Base-by-base conservation (phyloP, 305 asterid species). In the Fraxinus latifolia region DNA sequence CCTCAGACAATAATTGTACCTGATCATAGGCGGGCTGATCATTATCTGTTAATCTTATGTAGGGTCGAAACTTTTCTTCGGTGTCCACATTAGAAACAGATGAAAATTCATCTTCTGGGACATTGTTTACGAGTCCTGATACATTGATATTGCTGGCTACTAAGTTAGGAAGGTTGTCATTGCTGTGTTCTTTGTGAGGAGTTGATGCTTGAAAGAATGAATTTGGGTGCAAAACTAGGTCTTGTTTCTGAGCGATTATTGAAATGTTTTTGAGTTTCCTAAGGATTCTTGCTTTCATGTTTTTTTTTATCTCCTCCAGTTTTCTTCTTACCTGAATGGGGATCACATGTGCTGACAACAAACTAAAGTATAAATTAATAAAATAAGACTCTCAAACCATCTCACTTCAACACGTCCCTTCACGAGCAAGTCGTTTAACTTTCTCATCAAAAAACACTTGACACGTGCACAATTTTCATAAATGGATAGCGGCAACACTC, bases 201-300 rank as follows among this genome's bases (percentile, higher is more conserved):
- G 79, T 44, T 17, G 89, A 70, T 76, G 73, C 71, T 31, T 75
- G 90, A 60, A 86, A 82, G 60, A 79, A 39, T 32, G 74, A 73
- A 71, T 74, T 23, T 5, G 87, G 80, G 55, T 80, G 87, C 60
- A 80, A 83, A 78, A 58, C 39, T 8, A 79, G 47, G 83, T 39
- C 79, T 47, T 86, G 87, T 42, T 80, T 87, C 80, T 87, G 76
- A 82, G 82, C 74, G 58, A 89, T 78, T 25, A 82, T 68, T 37
- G 94, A 81, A 73, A 87, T 85, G 84, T 89, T 85, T 82, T 88
- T 90, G 73, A 90, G 86, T 78, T 90, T 91, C 82, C 86, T 85
- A 37, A 85, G 76, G 67, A 93, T 76, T 87, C 87, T 86, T 79
- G 90, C 91, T 82, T 86, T 89, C 84, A 90, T 87, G 85, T 76